Base-by-base conservation (phyloP, 1,139 yeast species). In the Suhomyces taliae region DNA sequence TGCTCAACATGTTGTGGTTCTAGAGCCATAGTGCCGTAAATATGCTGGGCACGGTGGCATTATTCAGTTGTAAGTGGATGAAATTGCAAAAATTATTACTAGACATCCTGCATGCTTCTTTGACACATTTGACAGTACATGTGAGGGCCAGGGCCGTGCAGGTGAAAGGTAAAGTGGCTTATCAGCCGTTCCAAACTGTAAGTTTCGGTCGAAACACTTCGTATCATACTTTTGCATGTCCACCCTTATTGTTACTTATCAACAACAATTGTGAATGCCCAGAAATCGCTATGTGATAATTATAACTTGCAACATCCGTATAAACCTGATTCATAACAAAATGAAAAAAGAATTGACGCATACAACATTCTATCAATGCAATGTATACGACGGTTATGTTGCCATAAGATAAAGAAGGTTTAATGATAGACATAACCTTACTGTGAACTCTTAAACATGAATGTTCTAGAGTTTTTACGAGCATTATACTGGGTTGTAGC, bases 111-210 rank as follows among this genome's bases (percentile, higher is more conserved):
- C 46, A 43, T 43, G 34, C 34, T 12, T 15, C 3, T 19, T 38
- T 43, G 46, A 43, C 42, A 43, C 42, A 39, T 43, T 39, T 43
- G 46, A 42, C 41, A 42, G 45, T 14, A 15, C 12, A 29, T 29
- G 32, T 7, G 7, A 29, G 32, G 32, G 32, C 9, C 32, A 29
- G 32, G 32, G 32, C 32, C 32, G 32, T 29, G 32, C 32, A 29
- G 32, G 32, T 29, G 32, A 9, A 29, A 29, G 32, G 32, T 29
- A 29, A 29, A 11, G n/a, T 2, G 32, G 32, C 32, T 29, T 29
- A 29, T 6, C 32, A 29, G 32, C 32, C 32, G 32, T 6, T 29
- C 32, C 32, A 29, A 9, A 29, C n/a, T 9, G 32, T 6, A 29
- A 9, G n/a, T 9, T 11, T 29, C 32, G 32, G 32, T 4, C n/a